These are phyloP conservation scores for Mycena amicta DNA, from an alignment of 768 basidiomycete genomes.

Conservation along the genomic window DNA sequence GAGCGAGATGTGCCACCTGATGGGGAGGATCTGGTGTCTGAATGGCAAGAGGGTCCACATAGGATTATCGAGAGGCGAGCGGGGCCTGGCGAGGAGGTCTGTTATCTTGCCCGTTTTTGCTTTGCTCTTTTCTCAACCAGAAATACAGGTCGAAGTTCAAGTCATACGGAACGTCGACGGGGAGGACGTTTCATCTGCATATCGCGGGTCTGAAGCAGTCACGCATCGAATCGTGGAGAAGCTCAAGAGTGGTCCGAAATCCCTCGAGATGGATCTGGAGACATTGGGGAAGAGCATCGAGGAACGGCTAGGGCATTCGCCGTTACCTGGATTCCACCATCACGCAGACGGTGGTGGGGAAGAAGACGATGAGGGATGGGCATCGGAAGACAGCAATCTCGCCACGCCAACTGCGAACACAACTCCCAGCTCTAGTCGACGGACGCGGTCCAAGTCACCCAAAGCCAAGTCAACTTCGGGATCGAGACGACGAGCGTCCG, in stretches of 20 bases:
- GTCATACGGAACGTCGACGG: conserved; percentile 47
- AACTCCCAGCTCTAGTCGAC: conserved; percentile 19
- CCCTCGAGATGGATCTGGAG: conserved; percentile 20
- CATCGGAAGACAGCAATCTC: conserved; percentile 53
- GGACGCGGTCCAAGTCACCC: conserved; percentile 29
- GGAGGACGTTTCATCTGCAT: conserved; percentile 20
- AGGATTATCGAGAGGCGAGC: conserved; percentile 62
- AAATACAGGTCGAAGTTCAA: conserved; percentile 62
- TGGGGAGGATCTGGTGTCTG: conserved; percentile 43
- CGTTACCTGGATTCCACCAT: conserved; percentile 9
- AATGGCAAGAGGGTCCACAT: conserved; percentile 76
- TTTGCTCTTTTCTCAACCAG: not conserved
- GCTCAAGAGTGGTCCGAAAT: conserved; percentile 18
- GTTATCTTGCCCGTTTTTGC: conserved; percentile 20
- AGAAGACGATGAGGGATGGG: conserved; percentile 67
- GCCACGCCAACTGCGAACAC: conserved; percentile 19
- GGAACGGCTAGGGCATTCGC: conserved; percentile 10
- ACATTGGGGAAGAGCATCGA: conserved; percentile 15
- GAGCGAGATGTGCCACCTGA: conserved; percentile 48
- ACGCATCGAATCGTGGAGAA: conserved; percentile 30
- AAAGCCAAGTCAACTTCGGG: conserved; percentile 19
- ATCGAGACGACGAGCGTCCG: conserved; percentile 7
- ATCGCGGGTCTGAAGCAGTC: conserved; percentile 24
- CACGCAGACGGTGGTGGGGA: conserved; percentile 28
- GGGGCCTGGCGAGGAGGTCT: conserved; percentile 70